phyloP scores from a whole-genome alignment of 2,329 filamentous ascomycete species.

The Colletotrichum sp. region DNA sequence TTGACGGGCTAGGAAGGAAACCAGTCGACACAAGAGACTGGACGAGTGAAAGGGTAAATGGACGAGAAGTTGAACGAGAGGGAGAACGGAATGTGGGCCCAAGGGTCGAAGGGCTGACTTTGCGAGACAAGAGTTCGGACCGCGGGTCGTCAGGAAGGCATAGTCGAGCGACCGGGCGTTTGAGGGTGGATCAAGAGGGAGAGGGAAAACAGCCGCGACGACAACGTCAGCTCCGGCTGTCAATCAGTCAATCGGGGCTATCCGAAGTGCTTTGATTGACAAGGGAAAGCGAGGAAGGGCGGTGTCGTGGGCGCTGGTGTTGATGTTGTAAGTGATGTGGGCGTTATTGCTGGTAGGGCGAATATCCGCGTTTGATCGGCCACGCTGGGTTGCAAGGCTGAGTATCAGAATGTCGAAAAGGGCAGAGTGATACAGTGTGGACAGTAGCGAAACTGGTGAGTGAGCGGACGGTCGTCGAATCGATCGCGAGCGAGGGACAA shows the following conservation, averaged over 20 bases:
- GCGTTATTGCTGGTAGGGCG: background rate
- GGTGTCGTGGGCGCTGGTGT: background rate
- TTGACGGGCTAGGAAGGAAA: slow-evolving; percentile 21
- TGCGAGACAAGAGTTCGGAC: slow-evolving; percentile 14
- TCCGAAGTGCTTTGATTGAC: background rate
- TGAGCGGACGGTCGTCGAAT: background rate
- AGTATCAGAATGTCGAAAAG: slow-evolving; percentile 18
- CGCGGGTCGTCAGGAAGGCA: slow-evolving; percentile 9
- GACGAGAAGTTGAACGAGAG: slow-evolving; percentile 7
- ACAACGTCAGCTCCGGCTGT: background rate
- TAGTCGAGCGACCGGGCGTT: slow-evolving; percentile 15
- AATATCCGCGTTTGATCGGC: slow-evolving; percentile 22
- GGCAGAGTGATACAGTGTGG: background rate
- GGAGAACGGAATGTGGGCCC: slow-evolving; percentile 18
- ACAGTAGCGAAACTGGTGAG: background rate
- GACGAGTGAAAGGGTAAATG: slow-evolving; percentile 2
- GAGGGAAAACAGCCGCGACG: background rate
- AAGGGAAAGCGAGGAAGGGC: background rate
- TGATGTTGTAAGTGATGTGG: background rate
- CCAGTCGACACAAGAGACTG: slow-evolving; percentile 11
- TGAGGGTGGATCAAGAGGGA: slow-evolving; percentile 13
- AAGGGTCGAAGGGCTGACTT: background rate
- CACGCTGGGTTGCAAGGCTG: slow-evolving; percentile 11
- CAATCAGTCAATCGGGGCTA: background rate
- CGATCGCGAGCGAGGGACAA: background rate